Evolutionary conservation across 2,329 filamentous ascomycete genomes (phyloP).

Genomic region (Arthrobotrys musiformis): DNA sequence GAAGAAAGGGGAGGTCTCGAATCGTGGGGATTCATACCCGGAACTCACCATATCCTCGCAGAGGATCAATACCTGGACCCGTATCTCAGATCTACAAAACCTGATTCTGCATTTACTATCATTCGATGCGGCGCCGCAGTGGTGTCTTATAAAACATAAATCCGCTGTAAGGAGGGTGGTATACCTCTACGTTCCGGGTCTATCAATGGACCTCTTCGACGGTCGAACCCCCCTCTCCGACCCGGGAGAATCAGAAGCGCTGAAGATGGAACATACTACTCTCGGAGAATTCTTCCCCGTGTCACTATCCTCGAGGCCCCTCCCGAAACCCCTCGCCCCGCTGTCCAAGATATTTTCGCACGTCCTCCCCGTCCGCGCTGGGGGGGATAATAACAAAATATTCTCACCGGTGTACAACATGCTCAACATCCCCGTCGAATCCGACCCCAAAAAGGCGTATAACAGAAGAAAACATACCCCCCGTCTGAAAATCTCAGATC

Average conservation of each 20-base stretch:
- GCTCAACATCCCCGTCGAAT: constrained; percentile 88
- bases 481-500: constrained; percentile 72
- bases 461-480: background rate
- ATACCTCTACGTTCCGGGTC: constrained; percentile 87
- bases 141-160: constrained; percentile 73
- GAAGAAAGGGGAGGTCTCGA: constrained; percentile 40
- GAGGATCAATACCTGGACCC: constrained; percentile 72
- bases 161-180: constrained; percentile 81
- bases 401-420: constrained; percentile 67
- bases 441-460: constrained; percentile 69
- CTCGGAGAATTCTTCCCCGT: constrained; percentile 58
- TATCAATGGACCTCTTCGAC: constrained; percentile 91
- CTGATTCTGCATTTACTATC: constrained; percentile 75
- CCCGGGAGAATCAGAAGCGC: constrained; percentile 5
- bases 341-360: constrained; percentile 80
- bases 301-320: constrained; percentile 61
- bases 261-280: background rate
- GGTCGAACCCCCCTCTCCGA: constrained; percentile 64
- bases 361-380: constrained; percentile 87
- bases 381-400: constrained; percentile 77
- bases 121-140: constrained; percentile 73
- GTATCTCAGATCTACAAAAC: constrained; percentile 72
- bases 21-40: constrained; percentile 58
- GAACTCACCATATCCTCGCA: constrained; percentile 57
- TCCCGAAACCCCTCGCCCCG: constrained; percentile 59